phyloP scores from a whole-genome alignment of 2,329 filamentous ascomycete species.

The Daldinia eschscholtzii region DNA sequence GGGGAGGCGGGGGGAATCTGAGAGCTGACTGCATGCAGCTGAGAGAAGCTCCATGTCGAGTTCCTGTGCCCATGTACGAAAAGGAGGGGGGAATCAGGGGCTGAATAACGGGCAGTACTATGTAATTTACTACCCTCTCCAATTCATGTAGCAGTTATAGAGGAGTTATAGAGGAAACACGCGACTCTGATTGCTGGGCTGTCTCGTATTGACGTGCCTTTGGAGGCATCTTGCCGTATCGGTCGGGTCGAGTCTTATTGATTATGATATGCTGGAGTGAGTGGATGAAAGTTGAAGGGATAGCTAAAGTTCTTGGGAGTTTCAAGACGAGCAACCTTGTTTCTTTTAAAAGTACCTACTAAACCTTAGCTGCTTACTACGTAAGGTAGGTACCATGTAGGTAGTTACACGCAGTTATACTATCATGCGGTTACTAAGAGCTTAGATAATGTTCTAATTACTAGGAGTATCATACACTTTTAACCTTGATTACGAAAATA shows the following conservation, averaged over 20 bases:
- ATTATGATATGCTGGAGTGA: neutral
- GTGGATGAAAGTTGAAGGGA: neutral
- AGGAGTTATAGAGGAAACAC: constrained; percentile 6
- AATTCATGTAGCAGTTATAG: constrained; percentile 8
- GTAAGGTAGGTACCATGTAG: too few species aligned
- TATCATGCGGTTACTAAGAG: neutral
- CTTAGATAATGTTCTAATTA: neutral
- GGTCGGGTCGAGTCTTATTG: neutral
- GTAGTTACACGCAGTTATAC: neutral
- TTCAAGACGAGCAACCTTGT: constrained; percentile 10
- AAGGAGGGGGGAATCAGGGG: constrained; percentile 9
- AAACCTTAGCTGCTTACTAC: neutral
- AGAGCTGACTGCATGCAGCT: constrained; percentile 26
- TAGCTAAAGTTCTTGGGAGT: neutral
- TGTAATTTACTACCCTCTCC: constrained; percentile 7
- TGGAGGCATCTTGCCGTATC: neutral
- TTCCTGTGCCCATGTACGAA: neutral
- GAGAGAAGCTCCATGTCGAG: neutral
- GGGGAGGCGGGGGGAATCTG: neutral
- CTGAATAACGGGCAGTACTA: neutral
- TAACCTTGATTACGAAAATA: neutral
- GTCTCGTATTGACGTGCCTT: constrained; percentile 6
- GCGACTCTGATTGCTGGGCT: constrained; percentile 3
- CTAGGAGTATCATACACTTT: neutral
- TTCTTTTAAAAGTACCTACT: neutral